Evolutionary conservation across 2,329 filamentous ascomycete species (phyloP).

Genomic region (Tolypocladium guangdongense): DNA sequence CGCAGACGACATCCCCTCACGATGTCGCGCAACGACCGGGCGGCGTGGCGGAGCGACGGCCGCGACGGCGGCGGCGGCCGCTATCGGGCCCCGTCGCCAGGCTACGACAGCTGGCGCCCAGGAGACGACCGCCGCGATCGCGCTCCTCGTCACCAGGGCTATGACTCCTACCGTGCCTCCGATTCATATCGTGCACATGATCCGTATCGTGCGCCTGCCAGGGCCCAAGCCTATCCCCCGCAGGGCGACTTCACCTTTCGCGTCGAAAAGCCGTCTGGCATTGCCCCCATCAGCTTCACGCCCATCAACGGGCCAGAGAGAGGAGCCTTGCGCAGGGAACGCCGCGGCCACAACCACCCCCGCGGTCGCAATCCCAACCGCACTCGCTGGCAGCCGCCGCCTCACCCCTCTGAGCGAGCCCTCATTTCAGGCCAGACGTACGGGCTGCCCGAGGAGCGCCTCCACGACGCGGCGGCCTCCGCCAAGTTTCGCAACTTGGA

Average conservation of each 20-base stretch:
- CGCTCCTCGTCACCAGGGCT: conserved; percentile 4
- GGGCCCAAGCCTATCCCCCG: conserved; percentile 15
- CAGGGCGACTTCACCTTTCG: conserved; percentile 47
- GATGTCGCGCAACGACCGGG: conserved; percentile 5
- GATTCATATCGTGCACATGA: not conserved
- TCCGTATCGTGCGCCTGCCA: conserved; percentile 9
- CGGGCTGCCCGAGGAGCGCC: conserved; percentile 31
- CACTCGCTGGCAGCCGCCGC: conserved; percentile 23
- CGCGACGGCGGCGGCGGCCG: not conserved
- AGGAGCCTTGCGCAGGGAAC: conserved; percentile 12
- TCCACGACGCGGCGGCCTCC: conserved; percentile 32
- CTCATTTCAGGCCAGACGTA: conserved; percentile 34
- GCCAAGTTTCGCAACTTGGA: conserved; percentile 44
- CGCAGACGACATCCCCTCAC: not conserved
- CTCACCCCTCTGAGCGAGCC: conserved; percentile 36
- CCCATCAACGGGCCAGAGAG: conserved; percentile 7
- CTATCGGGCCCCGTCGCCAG: conserved; percentile 4
- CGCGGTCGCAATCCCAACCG: conserved; percentile 14
- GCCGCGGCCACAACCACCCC: conserved; percentile 10
- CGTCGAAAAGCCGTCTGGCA: conserved; percentile 37
- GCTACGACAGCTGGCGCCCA: conserved; percentile 18
- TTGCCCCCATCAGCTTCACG: conserved; percentile 22
- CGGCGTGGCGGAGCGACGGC: not conserved
- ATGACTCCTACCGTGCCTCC: conserved; percentile 10
- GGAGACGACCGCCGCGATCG: conserved; percentile 13